Conservation (phyloP, 345 rosid species). For the Nephelium lappaceum region DNA sequence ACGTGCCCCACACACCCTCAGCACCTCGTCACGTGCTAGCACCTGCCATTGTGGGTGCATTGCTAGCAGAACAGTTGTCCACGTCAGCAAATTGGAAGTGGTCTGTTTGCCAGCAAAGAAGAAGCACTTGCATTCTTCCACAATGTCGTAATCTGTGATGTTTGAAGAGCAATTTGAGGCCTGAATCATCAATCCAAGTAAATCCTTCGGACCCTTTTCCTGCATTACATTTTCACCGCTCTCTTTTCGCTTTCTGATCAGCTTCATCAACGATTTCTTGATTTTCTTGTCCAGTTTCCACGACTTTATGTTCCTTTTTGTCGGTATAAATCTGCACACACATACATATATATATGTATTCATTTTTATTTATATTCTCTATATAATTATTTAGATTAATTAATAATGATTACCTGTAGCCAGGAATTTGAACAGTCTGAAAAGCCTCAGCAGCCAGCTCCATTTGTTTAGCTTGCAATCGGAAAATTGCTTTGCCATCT, state of each 20-base stretch:
- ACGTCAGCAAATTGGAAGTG: conserved; percentile 80
- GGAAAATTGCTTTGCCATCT: conserved; percentile 73
- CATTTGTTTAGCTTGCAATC: conserved; percentile 75
- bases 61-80: conserved; percentile 75
- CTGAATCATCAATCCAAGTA: conserved; percentile 60
- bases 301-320: conserved; percentile 59
- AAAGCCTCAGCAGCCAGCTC: conserved; percentile 68
- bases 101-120: conserved; percentile 96
- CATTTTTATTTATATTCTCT: too few relatives aligned
- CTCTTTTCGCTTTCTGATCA: conserved; percentile 50
- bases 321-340: conserved; percentile 62
- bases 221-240: conserved; percentile 1
- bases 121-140: conserved; percentile 91
- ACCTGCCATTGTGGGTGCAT: conserved; percentile 91
- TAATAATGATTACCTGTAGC: conserved; percentile 49
- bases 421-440: conserved; percentile 70
- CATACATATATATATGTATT: too few relatives aligned
- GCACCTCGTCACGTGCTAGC: conserved; percentile 80
- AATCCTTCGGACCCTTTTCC: conserved; percentile 42
- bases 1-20: conserved; percentile 79
- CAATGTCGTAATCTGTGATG: conserved; percentile 53
- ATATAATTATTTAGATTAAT: neutral
- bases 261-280: conserved; percentile 54
- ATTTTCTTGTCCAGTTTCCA: conserved; percentile 78
- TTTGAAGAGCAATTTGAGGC: conserved; percentile 41